phyloP scores from a whole-genome alignment of 305 asterid genomes.

The Rubia balearica region DNA sequence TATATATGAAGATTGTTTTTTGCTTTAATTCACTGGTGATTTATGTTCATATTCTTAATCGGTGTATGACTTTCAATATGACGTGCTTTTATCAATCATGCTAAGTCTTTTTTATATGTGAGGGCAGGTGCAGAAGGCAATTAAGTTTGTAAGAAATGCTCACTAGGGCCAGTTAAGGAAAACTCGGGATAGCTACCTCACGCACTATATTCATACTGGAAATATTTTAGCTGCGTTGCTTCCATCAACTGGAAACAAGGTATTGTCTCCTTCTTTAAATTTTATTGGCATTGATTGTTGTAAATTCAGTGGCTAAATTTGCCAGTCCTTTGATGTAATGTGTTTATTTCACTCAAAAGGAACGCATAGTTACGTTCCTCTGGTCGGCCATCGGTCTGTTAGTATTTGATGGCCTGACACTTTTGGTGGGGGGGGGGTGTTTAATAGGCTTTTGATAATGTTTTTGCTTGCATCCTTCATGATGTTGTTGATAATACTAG shows the following conservation, averaged over 20 bases:
- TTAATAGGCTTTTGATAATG: slow-evolving; percentile 74
- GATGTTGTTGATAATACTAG: slow-evolving; percentile 79
- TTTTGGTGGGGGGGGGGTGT: neutral
- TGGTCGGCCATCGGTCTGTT: neutral
- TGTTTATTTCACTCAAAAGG: neutral
- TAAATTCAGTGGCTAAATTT: slow-evolving; percentile 9
- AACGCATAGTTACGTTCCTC: neutral
- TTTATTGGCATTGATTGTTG: slow-evolving; percentile 9
- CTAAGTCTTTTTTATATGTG: slow-evolving; percentile 36
- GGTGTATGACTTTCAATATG: slow-evolving; percentile 11
- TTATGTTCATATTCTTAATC: slow-evolving; percentile 15
- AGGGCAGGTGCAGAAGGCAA: slow-evolving; percentile 99
- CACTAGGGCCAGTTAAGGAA: slow-evolving; percentile 86
- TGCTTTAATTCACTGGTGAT: no score
- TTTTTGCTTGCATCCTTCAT: slow-evolving; percentile 93
- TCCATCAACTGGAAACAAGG: slow-evolving; percentile 78
- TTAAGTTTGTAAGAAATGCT: slow-evolving; percentile 85
- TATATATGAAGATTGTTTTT: no score
- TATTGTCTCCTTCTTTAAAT: slow-evolving; percentile 33
- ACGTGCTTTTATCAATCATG: slow-evolving; percentile 20
- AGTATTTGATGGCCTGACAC: slow-evolving; percentile 6
- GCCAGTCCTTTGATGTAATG: neutral
- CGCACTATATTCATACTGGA: slow-evolving; percentile 94
- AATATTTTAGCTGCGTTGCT: slow-evolving; percentile 73
- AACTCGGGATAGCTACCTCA: slow-evolving; percentile 87